A percentile compares a stretch with the other conserved stretches of the same genome.
Evolutionary conservation across 2,329 filamentous ascomycete genomes (phyloP).

Genomic region (Daldinia sp.): DNA sequence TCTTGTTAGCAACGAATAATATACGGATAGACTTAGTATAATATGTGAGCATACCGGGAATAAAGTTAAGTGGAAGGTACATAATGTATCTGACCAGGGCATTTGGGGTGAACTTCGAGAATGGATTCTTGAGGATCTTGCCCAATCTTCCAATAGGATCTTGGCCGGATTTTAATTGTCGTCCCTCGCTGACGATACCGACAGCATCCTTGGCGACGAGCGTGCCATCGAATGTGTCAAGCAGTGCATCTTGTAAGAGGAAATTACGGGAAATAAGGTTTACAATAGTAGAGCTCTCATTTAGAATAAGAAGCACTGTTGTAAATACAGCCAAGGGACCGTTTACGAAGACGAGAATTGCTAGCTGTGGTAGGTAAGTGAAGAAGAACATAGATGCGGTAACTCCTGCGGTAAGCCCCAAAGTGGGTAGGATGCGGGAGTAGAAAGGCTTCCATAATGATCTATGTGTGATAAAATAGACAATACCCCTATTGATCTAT

Average conservation of each 20-base stretch:
- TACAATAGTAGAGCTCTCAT: slow-evolving; percentile 70
- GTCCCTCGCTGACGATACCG: slow-evolving; percentile 77
- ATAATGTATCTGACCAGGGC: slow-evolving; percentile 82
- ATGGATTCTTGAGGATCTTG: slow-evolving; percentile 68
- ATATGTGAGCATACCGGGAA: slow-evolving; percentile 67
- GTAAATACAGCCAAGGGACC: slow-evolving; percentile 83
- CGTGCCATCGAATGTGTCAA: slow-evolving; percentile 89
- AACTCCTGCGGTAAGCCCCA: slow-evolving; percentile 78
- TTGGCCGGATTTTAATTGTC: slow-evolving; percentile 74
- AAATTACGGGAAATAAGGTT: slow-evolving; percentile 74
- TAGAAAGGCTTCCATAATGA: slow-evolving; percentile 70
- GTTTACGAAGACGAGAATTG: slow-evolving; percentile 84
- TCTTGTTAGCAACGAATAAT: slow-evolving; percentile 1
- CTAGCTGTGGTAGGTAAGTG: slow-evolving; percentile 86
- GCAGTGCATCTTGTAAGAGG: slow-evolving; percentile 82
- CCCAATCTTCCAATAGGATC: slow-evolving; percentile 70
- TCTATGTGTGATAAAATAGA: slow-evolving; percentile 69
- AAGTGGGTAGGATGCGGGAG: slow-evolving; percentile 68
- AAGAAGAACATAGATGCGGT: slow-evolving; percentile 87
- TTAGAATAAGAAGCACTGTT: slow-evolving; percentile 75
- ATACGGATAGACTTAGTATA: not conserved
- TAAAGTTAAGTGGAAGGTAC: slow-evolving; percentile 92
- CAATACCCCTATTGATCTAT: slow-evolving; percentile 59
- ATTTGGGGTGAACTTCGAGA: slow-evolving; percentile 67
- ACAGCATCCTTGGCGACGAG: slow-evolving; percentile 64